Evolutionary conservation across 805 yeast genomes (phyloP).

Genomic region (Nakazawaea ambrosiae): DNA sequence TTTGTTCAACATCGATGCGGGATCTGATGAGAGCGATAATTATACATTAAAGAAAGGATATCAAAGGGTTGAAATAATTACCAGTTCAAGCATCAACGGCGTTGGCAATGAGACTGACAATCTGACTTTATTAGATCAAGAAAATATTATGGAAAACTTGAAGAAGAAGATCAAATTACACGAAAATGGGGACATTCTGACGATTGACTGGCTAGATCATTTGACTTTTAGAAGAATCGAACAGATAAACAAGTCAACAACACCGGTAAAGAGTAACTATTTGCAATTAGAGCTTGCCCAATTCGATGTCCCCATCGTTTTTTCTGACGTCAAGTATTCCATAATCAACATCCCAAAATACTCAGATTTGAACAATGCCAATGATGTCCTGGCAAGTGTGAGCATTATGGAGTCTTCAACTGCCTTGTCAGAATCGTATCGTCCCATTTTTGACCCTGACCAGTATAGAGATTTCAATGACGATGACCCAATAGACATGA

Average conservation of each 20-base stretch:
- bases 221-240: constrained; percentile 52
- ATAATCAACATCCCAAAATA: constrained; percentile 20
- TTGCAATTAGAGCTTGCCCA: constrained; percentile 46
- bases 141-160: constrained; percentile 41
- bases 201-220: constrained; percentile 70
- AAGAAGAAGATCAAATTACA: constrained; percentile 53
- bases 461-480: constrained; percentile 30
- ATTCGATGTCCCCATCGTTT: constrained; percentile 69
- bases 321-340: constrained; percentile 46
- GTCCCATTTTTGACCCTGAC: constrained; percentile 60
- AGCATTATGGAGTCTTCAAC: constrained; percentile 12
- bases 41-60: constrained; percentile 65
- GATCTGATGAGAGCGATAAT: constrained; percentile 15
- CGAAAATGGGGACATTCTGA: constrained; percentile 58
- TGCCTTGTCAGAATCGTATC: constrained; percentile 21
- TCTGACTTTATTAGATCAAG: constrained; percentile 12
- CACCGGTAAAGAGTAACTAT: background rate
- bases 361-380: constrained; percentile 9
- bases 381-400: constrained; percentile 4
- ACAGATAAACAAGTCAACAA: constrained; percentile 20
- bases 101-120: background rate
- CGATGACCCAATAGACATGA: constrained; percentile 82
- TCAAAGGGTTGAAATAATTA: constrained; percentile 41
- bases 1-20: constrained; percentile 44
- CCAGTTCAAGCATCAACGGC: constrained; percentile 18